A percentile compares a stretch with the other conserved stretches of the same genome.
Conservation (phyloP, 2,329 filamentous ascomycete species). For the Lecanosticta acicola region DNA sequence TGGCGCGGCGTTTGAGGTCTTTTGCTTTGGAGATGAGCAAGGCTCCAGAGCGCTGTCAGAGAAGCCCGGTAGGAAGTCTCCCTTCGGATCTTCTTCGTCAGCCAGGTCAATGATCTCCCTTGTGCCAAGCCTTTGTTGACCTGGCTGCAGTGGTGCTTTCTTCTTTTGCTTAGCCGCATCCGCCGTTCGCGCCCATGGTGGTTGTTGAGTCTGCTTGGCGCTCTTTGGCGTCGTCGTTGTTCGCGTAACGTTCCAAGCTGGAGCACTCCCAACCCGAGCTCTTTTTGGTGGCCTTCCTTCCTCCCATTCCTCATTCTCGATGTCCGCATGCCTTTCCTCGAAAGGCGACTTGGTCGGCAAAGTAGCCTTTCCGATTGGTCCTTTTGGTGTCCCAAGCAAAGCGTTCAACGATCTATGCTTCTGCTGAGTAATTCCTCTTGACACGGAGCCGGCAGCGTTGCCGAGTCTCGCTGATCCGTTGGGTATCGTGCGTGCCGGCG, state of each 20-base stretch:
- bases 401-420: conserved; percentile 57
- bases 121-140: conserved; percentile 21
- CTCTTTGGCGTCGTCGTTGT: conserved; percentile 9
- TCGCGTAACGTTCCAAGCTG: conserved; percentile 20
- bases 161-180: conserved; percentile 22
- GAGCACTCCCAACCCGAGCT: conserved; percentile 27
- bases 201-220: conserved; percentile 15
- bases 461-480: conserved; percentile 15
- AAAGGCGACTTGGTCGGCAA: conserved; percentile 59
- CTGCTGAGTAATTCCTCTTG: conserved; percentile 33
- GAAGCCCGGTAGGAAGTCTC: conserved; percentile 23
- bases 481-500: background rate
- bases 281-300: conserved; percentile 37
- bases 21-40: conserved; percentile 18
- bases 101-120: conserved; percentile 34
- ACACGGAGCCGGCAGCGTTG: background rate
- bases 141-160: conserved; percentile 11
- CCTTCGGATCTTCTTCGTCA: conserved; percentile 30
- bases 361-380: conserved; percentile 56
- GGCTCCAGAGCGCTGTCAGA: conserved; percentile 23
- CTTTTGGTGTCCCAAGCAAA: conserved; percentile 59
- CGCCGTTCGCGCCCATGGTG: conserved; percentile 24
- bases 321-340: conserved; percentile 48
- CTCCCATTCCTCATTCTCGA: conserved; percentile 30
- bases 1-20: background rate